These are phyloP conservation scores for Pulicaria dysenterica DNA, from an alignment of 129 eudicot genomes.

Conservation along the genomic window DNA sequence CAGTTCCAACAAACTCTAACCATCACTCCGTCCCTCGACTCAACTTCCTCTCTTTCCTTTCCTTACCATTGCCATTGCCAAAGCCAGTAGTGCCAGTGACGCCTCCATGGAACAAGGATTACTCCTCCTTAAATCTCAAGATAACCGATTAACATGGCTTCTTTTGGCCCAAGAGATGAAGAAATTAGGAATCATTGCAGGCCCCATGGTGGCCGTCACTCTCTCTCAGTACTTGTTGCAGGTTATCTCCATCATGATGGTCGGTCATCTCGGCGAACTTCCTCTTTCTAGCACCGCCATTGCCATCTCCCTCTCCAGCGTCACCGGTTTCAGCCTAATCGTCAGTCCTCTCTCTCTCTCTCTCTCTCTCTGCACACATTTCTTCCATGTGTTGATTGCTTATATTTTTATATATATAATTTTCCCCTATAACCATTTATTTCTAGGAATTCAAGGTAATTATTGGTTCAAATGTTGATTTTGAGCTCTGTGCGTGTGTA, in stretches of 20 bases:
- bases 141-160: slow-evolving; percentile 36
- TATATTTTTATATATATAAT: neutral
- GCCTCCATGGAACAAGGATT: slow-evolving; percentile 55
- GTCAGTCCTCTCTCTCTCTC: slow-evolving; percentile 40
- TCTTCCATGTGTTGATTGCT: neutral
- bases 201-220: slow-evolving; percentile 77
- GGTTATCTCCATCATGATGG: slow-evolving; percentile 66
- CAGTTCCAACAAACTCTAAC: slow-evolving; percentile 16
- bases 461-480: neutral
- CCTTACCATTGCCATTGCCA: too few relatives aligned
- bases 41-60: slow-evolving; percentile 12
- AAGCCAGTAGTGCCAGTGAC: slow-evolving; percentile 17
- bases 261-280: slow-evolving; percentile 85
- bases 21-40: slow-evolving; percentile 2
- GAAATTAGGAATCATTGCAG: slow-evolving; percentile 60
- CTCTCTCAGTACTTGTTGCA: slow-evolving; percentile 60
- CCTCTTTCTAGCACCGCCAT: slow-evolving; percentile 74
- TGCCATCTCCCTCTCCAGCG: slow-evolving; percentile 67
- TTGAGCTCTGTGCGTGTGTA: slow-evolving; percentile 7
- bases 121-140: slow-evolving; percentile 17
- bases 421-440: too few relatives aligned
- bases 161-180: slow-evolving; percentile 53
- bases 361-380: neutral
- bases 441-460: too few relatives aligned
- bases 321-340: slow-evolving; percentile 77